These are phyloP conservation scores for Lactarius vividus DNA, from an alignment of 768 basidiomycete species.

Conservation along the genomic window DNA sequence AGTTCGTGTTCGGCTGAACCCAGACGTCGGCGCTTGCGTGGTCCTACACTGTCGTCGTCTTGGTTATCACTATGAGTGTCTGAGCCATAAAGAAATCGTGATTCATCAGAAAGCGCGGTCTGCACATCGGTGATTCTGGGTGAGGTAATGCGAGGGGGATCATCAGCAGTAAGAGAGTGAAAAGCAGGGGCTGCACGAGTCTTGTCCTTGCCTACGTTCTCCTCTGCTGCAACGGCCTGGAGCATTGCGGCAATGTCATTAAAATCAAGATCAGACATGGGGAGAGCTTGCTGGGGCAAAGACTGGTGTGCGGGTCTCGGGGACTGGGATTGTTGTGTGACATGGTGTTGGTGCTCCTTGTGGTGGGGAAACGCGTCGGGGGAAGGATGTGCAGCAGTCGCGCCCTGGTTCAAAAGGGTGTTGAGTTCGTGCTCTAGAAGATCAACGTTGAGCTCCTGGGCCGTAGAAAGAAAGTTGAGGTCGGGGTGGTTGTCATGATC, in stretches of 20 bases:
- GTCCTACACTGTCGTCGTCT: constrained; percentile 22
- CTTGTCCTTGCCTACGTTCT: constrained; percentile 46
- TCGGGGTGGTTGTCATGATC: constrained; percentile 21
- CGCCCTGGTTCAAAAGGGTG: constrained; percentile 70
- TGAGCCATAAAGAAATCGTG: constrained; percentile 38
- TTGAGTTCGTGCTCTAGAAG: constrained; percentile 71
- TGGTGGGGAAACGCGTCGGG: constrained; percentile 32
- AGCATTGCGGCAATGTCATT: constrained; percentile 74
- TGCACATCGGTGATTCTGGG: constrained; percentile 18
- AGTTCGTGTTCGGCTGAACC: constrained; percentile 35
- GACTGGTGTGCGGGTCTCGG: constrained; percentile 16
- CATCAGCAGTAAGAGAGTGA: constrained; percentile 68
- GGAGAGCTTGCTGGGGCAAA: constrained; percentile 8
- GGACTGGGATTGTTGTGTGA: constrained; percentile 24
- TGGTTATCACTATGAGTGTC: constrained; percentile 37
- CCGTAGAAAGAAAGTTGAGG: constrained; percentile 41
- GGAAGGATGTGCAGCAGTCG: constrained; percentile 64
- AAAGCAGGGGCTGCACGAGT: constrained; percentile 77
- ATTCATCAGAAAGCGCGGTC: constrained; percentile 30
- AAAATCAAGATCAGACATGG: constrained; percentile 47
- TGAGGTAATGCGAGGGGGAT: constrained; percentile 31
- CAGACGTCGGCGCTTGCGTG: constrained; percentile 29
- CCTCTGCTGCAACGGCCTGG: constrained; percentile 53
- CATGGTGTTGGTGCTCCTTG: constrained; percentile 17
- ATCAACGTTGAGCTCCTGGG: constrained; percentile 38